Conservation (phyloP, 441 rosid genomes). For the Manihot esculenta region DNA sequence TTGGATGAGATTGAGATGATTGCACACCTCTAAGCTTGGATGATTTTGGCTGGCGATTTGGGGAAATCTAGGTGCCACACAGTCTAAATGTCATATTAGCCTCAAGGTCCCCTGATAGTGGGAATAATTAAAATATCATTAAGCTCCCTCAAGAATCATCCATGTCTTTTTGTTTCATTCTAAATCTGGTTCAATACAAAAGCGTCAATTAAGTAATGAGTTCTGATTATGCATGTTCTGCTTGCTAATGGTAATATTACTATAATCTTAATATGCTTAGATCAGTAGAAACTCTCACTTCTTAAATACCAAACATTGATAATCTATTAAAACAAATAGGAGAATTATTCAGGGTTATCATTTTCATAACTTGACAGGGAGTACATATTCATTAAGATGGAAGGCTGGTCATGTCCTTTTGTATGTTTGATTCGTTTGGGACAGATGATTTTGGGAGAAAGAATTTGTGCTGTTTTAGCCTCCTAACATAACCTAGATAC, state of each 20-base stretch:
- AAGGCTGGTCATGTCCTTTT: too few species aligned
- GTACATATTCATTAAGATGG: not conserved
- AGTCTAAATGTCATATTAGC: too few species aligned
- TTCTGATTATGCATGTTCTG: not conserved
- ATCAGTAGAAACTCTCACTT: not conserved
- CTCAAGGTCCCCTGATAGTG: too few species aligned
- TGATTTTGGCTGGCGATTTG: too few species aligned
- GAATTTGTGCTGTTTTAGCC: not conserved
- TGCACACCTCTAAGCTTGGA: too few species aligned
- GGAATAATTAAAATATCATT: not conserved
- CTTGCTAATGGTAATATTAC: not conserved
- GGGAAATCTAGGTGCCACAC: too few species aligned
- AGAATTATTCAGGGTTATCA: not conserved
- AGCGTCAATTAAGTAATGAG: not conserved
- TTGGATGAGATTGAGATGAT: too few species aligned
- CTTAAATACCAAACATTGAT: not conserved
- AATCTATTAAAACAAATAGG: not conserved
- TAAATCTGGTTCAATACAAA: too few species aligned
- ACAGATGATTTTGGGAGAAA: not conserved
- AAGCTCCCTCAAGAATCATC: not conserved
- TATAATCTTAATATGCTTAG: not conserved
- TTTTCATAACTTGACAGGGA: not conserved
- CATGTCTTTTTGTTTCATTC: not conserved
- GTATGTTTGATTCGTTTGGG: too few species aligned
- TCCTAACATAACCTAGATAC: not conserved